Evolutionary conservation across 2,329 filamentous ascomycete genomes (phyloP), one percentile per base, ranked within the genome.

Genomic region (Canariomyces notabilis): DNA sequence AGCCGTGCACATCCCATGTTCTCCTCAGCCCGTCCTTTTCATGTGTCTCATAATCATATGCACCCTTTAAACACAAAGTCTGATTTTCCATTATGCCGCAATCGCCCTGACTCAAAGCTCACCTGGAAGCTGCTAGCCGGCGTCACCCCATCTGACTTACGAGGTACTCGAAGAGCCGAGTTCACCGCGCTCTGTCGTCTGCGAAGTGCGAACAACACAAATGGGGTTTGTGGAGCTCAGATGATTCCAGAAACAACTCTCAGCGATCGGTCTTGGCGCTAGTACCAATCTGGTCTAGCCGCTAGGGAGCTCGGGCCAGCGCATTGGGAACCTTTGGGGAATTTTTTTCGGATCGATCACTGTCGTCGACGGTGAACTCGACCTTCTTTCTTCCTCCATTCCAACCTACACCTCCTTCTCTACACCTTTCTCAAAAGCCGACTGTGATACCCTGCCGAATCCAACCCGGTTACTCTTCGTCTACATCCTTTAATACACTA

Each of bases 401-500:
- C 45, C 37, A 42, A 43, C 36, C 47, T 35, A 20, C 37, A 44
- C 23, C 44, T 35, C 37, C 46, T 41, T 36, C 44, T 44, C 43
- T 42, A 34, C 26, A 23, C 29, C 23, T 40, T 22, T 18, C 22
- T 33, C 31, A 39, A 18, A 51, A 46, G 38, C 37, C 39, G 48
- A 37, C 42, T 33, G 50, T 51, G 54, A 58, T 57, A 57, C 59
- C 57, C 61, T 48, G 50, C 52, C 52, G 55, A 51, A 34, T 33
- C 36, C 29, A 19, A 47, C 49, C 51, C 53, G 35, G 41, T 32
- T 58, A 58, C 55, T 29, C 22, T 44, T 41, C 34, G 52, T 56
- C 47, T 62, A 60, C 57, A 57, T 60, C 61, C 54, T 57, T 60
- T 56, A 54, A 58, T 55, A 51, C 52, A 57, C 16, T 23, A 50